Conservation (phyloP, 2,329 filamentous ascomycete genomes). For the Sclerotinia minor region DNA sequence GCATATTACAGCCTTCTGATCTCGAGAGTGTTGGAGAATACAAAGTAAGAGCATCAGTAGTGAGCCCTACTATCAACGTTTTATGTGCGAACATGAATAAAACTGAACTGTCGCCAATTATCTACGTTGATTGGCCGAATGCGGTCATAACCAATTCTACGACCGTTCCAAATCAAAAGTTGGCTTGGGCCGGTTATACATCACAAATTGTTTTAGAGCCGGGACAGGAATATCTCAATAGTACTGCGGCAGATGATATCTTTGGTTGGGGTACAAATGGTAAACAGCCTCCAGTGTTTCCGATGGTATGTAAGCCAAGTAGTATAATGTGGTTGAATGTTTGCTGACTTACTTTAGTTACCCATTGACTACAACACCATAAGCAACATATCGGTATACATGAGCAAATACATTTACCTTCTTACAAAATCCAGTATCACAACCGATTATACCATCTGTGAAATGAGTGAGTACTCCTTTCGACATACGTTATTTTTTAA, state of each 20-base stretch:
- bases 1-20: slow-evolving; percentile 68
- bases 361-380: slow-evolving; percentile 68
- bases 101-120: slow-evolving; percentile 60
- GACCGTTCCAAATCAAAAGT: slow-evolving; percentile 42
- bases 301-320: slow-evolving; percentile 40
- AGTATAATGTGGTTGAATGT: not conserved
- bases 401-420: slow-evolving; percentile 62
- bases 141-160: slow-evolving; percentile 41
- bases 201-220: slow-evolving; percentile 43
- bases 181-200: slow-evolving; percentile 44
- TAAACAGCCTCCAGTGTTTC: slow-evolving; percentile 56
- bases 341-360: slow-evolving; percentile 42
- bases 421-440: slow-evolving; percentile 53
- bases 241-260: slow-evolving; percentile 65
- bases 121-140: slow-evolving; percentile 63
- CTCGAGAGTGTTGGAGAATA: slow-evolving; percentile 68
- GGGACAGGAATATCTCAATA: slow-evolving; percentile 50
- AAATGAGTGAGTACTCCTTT: slow-evolving; percentile 45
- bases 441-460: slow-evolving; percentile 65
- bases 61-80: slow-evolving; percentile 70
- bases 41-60: slow-evolving; percentile 64
- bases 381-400: slow-evolving; percentile 52
- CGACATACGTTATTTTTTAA: not conserved
- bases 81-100: slow-evolving; percentile 66
- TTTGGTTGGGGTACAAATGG: slow-evolving; percentile 63